phyloP scores from a whole-genome alignment of 805 yeast species.

The Millerozyma acaciae region DNA sequence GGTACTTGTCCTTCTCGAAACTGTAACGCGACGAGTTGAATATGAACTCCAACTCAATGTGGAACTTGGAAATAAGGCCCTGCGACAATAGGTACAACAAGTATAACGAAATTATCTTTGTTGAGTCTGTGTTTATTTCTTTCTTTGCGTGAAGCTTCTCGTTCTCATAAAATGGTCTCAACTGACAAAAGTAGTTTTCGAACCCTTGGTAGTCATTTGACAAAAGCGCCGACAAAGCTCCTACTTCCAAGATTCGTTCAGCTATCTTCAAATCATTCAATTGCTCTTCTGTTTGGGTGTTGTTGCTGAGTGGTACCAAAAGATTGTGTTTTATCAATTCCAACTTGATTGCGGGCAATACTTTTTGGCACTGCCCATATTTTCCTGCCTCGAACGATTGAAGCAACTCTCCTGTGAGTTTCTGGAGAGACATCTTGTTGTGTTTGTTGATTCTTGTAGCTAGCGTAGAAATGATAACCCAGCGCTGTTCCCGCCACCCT shows the following conservation, averaged over 20 bases:
- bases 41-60: constrained; percentile 79
- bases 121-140: constrained; percentile 31
- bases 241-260: constrained; percentile 81
- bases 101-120: constrained; percentile 72
- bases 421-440: constrained; percentile 53
- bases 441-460: too few relatives aligned
- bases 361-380: constrained; percentile 54
- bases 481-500: too few relatives aligned
- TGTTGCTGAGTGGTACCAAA: constrained; percentile 55
- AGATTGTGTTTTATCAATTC: constrained; percentile 75
- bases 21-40: constrained; percentile 54
- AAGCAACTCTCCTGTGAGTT: constrained; percentile 66
- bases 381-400: constrained; percentile 58
- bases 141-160: constrained; percentile 36
- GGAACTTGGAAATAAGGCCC: constrained; percentile 84
- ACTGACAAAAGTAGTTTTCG: constrained; percentile 66
- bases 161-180: constrained; percentile 70
- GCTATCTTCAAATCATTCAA: constrained; percentile 71
- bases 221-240: constrained; percentile 76
- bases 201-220: constrained; percentile 59
- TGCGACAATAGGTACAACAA: constrained; percentile 73
- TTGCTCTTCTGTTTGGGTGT: constrained; percentile 35
- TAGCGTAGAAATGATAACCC: too few relatives aligned
- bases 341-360: constrained; percentile 71
- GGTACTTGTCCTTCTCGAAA: constrained; percentile 55